Percentiles rank a stretch among this genome's conserved stretches.
Conservation (phyloP, 1,284 basidiomycete species). For the Papiliotrema fonsecae region DNA sequence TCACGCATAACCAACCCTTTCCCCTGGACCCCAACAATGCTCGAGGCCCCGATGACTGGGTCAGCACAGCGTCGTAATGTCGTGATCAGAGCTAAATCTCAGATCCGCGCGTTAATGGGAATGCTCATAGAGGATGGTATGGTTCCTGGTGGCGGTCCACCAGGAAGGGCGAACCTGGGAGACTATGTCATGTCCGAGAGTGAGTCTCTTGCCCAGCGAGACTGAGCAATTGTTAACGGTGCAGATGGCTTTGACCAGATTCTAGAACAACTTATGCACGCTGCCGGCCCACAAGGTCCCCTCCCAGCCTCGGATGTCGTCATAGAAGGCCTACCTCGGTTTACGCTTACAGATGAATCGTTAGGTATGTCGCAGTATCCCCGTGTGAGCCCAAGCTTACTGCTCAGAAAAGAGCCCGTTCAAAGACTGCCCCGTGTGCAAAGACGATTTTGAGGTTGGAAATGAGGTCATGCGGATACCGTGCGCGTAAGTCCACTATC, state of each 20-base stretch:
- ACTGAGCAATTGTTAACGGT: background rate
- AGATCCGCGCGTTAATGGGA: conserved; percentile 32
- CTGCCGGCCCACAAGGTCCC: conserved; percentile 44
- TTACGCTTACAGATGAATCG: conserved; percentile 33
- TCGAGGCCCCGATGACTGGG: conserved; percentile 25
- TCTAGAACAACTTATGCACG: conserved; percentile 44
- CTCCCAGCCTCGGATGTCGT: conserved; percentile 41
- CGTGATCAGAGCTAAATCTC: conserved; percentile 2
- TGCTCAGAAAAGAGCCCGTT: conserved; percentile 31
- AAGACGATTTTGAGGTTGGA: conserved; percentile 40
- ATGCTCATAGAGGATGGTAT: conserved; percentile 26
- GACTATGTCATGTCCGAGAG: conserved; percentile 45
- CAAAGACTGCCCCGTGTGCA: conserved; percentile 46
- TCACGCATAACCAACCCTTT: too few species aligned
- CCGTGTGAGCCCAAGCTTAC: background rate
- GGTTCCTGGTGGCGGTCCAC: conserved; percentile 11
- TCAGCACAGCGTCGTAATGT: background rate
- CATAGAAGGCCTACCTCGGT: conserved; percentile 41
- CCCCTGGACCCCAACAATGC: too few species aligned
- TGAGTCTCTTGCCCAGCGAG: too few species aligned
- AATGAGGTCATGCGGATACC: conserved; percentile 40
- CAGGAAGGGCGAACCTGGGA: conserved; percentile 28
- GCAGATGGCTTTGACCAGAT: conserved; percentile 42
- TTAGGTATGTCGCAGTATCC: conserved; percentile 23
- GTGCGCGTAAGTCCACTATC: conserved; percentile 31